A percentile compares a stretch with the other conserved stretches of the same genome.
phyloP scores from a whole-genome alignment of 768 basidiomycete species.

The Russula brevipes region DNA sequence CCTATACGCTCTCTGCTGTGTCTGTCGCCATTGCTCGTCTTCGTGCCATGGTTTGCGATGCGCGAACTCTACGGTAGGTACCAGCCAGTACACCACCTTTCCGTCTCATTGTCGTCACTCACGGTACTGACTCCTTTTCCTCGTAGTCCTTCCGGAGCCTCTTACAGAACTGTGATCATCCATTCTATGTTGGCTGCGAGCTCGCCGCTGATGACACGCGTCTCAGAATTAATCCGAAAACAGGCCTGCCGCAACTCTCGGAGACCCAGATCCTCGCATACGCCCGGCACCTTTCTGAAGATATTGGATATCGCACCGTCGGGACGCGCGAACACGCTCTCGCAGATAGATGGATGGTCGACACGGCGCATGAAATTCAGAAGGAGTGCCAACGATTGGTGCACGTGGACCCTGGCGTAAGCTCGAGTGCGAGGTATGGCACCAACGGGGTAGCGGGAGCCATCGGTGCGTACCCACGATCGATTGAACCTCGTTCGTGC shows the following conservation, averaged over 20 bases:
- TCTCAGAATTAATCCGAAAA: constrained; percentile 42
- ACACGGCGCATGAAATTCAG: constrained; percentile 57
- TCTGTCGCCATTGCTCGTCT: constrained; percentile 50
- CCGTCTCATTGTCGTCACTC: too few species aligned
- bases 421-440: constrained; percentile 88
- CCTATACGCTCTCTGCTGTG: constrained; percentile 50
- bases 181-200: background rate
- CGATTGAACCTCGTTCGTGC: background rate
- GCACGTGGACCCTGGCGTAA: constrained; percentile 38
- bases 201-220: background rate
- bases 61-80: constrained; percentile 29
- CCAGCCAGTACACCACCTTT: background rate
- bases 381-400: constrained; percentile 53
- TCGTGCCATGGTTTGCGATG: constrained; percentile 43
- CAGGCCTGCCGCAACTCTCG: constrained; percentile 62
- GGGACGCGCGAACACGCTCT: constrained; percentile 84
- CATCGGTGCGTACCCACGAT: constrained; percentile 57
- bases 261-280: constrained; percentile 61
- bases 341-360: constrained; percentile 78
- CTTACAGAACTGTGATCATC: constrained; percentile 19
- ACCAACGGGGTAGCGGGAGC: constrained; percentile 81
- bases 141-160: constrained; percentile 24
- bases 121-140: background rate
- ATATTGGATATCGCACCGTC: constrained; percentile 86
- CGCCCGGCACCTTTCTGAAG: constrained; percentile 69